phyloP scores from a whole-genome alignment of 208 protist species.

The Lotmaria passim region DNA sequence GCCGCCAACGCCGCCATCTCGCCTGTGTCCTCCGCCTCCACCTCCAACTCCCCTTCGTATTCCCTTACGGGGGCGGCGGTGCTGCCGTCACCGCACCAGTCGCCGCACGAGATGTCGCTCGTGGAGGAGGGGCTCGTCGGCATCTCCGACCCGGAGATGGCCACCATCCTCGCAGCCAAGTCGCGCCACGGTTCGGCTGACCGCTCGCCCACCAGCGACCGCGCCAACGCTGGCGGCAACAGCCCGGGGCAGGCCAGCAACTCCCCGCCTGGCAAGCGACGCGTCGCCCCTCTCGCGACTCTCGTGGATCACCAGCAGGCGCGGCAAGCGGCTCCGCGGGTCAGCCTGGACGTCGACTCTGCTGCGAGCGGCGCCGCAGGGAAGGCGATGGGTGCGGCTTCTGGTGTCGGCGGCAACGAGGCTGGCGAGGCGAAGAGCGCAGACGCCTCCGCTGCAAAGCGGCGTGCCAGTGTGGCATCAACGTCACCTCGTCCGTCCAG shows the following conservation, averaged over 20 bases:
- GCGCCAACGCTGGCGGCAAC: constrained; percentile 11
- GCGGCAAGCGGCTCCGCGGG: constrained; percentile 34
- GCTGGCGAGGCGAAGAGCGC: not conserved
- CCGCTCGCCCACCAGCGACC: constrained; percentile 26
- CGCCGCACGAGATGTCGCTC: constrained; percentile 25
- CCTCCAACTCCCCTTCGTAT: not conserved
- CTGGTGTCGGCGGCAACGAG: not conserved
- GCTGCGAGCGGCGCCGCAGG: not conserved
- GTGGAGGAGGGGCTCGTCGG: constrained; percentile 36
- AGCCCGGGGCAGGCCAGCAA: constrained; percentile 6
- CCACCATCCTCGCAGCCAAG: constrained; percentile 36
- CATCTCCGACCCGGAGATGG: constrained; percentile 45
- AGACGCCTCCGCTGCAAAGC: constrained; percentile 2
- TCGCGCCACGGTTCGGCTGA: constrained; percentile 27
- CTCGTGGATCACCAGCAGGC: constrained; percentile 72
- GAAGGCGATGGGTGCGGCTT: not conserved
- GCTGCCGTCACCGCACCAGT: constrained; percentile 28
- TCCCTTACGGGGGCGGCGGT: not conserved
- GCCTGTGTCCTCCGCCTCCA: constrained; percentile 1
- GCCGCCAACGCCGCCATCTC: constrained; percentile 9
- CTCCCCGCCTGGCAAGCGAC: constrained; percentile 22
- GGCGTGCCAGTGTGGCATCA: not conserved
- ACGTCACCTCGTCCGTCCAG: constrained; percentile 9
- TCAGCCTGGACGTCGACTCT: constrained; percentile 11
- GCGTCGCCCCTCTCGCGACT: constrained; percentile 46